These are phyloP conservation scores for Colletotrichum aenigma DNA, from an alignment of 2,329 filamentous ascomycete species.

Conservation along the genomic window DNA sequence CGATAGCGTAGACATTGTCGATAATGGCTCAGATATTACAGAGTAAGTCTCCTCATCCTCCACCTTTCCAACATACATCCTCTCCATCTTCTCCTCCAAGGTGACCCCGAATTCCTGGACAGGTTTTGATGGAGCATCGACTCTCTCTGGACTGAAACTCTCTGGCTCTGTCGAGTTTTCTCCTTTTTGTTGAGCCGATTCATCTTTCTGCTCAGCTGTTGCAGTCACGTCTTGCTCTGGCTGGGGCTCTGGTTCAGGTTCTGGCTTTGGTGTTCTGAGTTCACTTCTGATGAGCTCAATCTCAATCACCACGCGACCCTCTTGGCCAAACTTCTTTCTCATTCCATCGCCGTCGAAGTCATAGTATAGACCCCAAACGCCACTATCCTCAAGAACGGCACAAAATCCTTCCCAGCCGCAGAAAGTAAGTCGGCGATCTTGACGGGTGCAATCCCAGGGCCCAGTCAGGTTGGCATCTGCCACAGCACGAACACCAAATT, in stretches of 20 bases:
- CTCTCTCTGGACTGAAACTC: background rate
- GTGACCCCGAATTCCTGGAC: background rate
- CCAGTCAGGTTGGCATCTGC: constrained; percentile 49
- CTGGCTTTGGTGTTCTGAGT: constrained; percentile 29
- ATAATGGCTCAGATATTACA: background rate
- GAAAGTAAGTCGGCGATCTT: constrained; percentile 54
- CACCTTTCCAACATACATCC: background rate
- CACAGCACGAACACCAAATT: constrained; percentile 47
- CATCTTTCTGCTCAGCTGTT: background rate
- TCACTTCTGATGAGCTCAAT: constrained; percentile 59
- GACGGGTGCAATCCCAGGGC: constrained; percentile 55
- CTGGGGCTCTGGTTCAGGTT: background rate
- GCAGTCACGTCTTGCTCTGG: background rate
- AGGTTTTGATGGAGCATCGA: background rate
- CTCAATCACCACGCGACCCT: constrained; percentile 53
- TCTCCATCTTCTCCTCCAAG: background rate
- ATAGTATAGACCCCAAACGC: constrained; percentile 52
- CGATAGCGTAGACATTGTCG: background rate
- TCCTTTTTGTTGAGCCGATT: background rate
- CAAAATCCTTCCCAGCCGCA: constrained; percentile 55
- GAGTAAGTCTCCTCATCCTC: background rate
- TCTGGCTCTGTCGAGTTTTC: background rate
- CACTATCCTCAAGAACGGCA: constrained; percentile 45
- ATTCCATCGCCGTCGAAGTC: constrained; percentile 49
- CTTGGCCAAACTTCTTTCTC: constrained; percentile 46